These are phyloP conservation scores for Hypoxylon sp. DNA, from an alignment of 2,329 filamentous ascomycete genomes.

Conservation along the genomic window DNA sequence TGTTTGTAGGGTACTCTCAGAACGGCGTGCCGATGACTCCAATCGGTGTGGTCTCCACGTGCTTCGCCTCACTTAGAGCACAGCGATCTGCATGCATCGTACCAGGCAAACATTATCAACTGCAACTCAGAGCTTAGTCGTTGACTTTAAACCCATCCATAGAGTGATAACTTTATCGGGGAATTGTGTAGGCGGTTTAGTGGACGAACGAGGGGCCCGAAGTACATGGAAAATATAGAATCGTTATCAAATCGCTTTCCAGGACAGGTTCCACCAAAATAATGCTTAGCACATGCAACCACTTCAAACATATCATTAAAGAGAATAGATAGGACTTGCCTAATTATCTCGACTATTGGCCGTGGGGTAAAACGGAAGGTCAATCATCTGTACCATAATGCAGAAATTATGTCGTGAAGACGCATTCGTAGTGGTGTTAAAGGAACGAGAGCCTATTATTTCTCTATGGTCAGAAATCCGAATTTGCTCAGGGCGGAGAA, in stretches of 20 bases:
- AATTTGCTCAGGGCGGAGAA: too few relatives aligned
- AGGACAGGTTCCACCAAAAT: too few relatives aligned
- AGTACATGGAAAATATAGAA: not conserved
- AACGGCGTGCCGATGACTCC: slow-evolving; percentile 13
- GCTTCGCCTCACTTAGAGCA: not conserved
- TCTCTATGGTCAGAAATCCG: too few relatives aligned
- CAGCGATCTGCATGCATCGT: not conserved
- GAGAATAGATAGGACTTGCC: too few relatives aligned
- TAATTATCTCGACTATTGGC: too few relatives aligned
- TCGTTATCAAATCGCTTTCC: not conserved
- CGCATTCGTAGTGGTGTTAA: too few relatives aligned
- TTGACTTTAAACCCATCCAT: not conserved
- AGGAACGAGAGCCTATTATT: too few relatives aligned
- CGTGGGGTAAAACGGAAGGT: too few relatives aligned
- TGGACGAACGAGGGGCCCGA: not conserved
- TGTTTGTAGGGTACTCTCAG: not conserved
- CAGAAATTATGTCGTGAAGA: too few relatives aligned
- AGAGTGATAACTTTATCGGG: not conserved
- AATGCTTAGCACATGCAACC: not conserved
- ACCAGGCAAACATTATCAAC: not conserved
- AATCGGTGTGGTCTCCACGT: slow-evolving; percentile 1
- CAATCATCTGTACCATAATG: too few relatives aligned
- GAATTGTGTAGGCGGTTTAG: not conserved
- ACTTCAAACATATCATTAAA: too few relatives aligned
- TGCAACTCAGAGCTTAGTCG: not conserved